A percentile compares a stretch with the other conserved stretches of the same genome.
Evolutionary conservation across 768 basidiomycete genomes (phyloP).

Genomic region (Thelephora ganbajun): DNA sequence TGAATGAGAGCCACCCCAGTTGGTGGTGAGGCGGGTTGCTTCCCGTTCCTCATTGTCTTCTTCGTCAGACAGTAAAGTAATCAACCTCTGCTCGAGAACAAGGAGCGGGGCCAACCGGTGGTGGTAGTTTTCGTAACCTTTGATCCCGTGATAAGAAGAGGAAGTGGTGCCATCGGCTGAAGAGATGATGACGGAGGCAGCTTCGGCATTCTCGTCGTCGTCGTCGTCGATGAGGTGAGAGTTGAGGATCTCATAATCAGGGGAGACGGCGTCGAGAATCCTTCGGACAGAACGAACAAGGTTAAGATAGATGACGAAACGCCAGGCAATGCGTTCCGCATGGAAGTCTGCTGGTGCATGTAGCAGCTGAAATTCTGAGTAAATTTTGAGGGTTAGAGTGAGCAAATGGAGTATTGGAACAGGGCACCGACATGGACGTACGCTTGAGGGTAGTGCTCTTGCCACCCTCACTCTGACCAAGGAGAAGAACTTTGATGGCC

Average conservation of each 20-base stretch:
- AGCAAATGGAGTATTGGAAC: slow-evolving; percentile 1
- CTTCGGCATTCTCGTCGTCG: slow-evolving; percentile 35
- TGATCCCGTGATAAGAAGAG: slow-evolving; percentile 26
- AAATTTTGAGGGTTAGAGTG: slow-evolving; percentile 7
- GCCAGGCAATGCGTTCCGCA: slow-evolving; percentile 74
- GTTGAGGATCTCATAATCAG: slow-evolving; percentile 43
- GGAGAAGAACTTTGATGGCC: slow-evolving; percentile 63
- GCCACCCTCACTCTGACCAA: slow-evolving; percentile 83
- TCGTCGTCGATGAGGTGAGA: slow-evolving; percentile 44
- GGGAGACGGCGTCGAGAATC: slow-evolving; percentile 65
- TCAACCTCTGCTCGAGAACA: slow-evolving; percentile 58
- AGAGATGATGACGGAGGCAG: slow-evolving; percentile 34
- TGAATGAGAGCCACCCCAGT: neutral
- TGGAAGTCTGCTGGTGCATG: slow-evolving; percentile 67
- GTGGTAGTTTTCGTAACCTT: slow-evolving; percentile 47
- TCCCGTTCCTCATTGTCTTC: slow-evolving; percentile 47
- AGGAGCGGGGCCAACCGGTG: slow-evolving; percentile 51
- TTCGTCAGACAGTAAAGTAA: slow-evolving; percentile 49
- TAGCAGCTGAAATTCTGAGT: slow-evolving; percentile 69
- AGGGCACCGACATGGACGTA: slow-evolving; percentile 28
- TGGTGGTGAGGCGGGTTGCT: slow-evolving; percentile 33
- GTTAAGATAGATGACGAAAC: slow-evolving; percentile 80
- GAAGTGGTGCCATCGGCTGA: slow-evolving; percentile 34
- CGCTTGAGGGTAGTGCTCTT: slow-evolving; percentile 84
- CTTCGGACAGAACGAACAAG: slow-evolving; percentile 70